phyloP scores from a whole-genome alignment of 1,284 basidiomycete genomes.

The Apiotrichum montevideense region DNA sequence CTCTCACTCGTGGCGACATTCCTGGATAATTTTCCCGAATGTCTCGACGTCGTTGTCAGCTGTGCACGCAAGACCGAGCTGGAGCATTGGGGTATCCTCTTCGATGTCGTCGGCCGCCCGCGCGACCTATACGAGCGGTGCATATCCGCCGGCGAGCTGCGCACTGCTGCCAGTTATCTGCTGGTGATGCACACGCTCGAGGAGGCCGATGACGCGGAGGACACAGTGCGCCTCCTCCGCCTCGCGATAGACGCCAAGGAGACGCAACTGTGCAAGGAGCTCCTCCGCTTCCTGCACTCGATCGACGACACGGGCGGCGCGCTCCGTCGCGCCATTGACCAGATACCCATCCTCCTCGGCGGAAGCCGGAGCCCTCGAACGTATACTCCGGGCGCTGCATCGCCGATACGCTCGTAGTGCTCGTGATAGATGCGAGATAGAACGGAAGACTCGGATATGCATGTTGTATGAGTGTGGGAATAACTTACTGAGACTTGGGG shows the following conservation, averaged over 20 bases:
- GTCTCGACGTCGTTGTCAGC: slow-evolving; percentile 87
- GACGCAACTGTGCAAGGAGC: slow-evolving; percentile 58
- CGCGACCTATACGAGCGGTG: slow-evolving; percentile 89
- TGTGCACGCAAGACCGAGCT: slow-evolving; percentile 97
- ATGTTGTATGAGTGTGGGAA: too few relatives aligned
- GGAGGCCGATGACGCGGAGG: slow-evolving; percentile 72
- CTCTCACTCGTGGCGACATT: slow-evolving; percentile 77
- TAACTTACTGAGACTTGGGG: too few relatives aligned
- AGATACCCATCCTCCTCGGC: slow-evolving; percentile 30
- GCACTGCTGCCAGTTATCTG: slow-evolving; percentile 88
- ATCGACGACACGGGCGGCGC: slow-evolving; percentile 78
- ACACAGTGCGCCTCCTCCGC: slow-evolving; percentile 69
- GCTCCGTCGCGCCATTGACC: slow-evolving; percentile 49
- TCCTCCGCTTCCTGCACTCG: slow-evolving; percentile 83
- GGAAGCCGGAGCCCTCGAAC: too few relatives aligned
- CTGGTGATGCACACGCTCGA: slow-evolving; percentile 90
- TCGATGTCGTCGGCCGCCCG: slow-evolving; percentile 83
- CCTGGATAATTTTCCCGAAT: slow-evolving; percentile 85
- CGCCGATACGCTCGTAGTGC: too few relatives aligned
- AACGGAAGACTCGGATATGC: too few relatives aligned
- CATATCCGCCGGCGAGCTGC: slow-evolving; percentile 64
- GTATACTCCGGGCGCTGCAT: too few relatives aligned
- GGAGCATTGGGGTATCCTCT: slow-evolving; percentile 80
- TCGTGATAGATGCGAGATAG: too few relatives aligned
- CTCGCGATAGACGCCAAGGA: slow-evolving; percentile 65